Evolutionary conservation across 163 green algal species (phyloP), one percentile per base, ranked within the genome.

Genomic region (Smithsoniella earleae): DNA sequence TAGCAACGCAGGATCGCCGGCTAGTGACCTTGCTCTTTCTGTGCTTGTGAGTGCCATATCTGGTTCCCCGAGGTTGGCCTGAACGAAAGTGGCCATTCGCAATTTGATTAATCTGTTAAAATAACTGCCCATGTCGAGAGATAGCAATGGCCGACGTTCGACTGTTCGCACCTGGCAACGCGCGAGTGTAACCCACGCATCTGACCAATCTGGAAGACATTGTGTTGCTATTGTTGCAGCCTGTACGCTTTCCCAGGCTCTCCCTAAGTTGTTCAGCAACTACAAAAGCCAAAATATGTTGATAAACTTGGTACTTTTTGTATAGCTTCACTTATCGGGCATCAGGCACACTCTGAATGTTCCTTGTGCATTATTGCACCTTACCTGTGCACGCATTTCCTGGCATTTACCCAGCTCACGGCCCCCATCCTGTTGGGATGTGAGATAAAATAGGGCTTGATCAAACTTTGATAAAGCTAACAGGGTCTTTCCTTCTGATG

Each of bases 11-110:
- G 25, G 16, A 69, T 69, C 58, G 34, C 58, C 16, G 6, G 58
- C 58, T 13, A 36, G 27, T 38, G 40, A 18, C 5, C 58, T 30
- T 18, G 58, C 58, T 34, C 43, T 69, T 3, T 30, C 58, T 43
- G 43, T 18, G 43, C 58, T 69, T 36, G 58, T 31, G 0, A 69
- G 20, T 16, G 58, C 58, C 58, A 69, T 1, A 30, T 69, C 58
- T 28, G 58, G 58, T 34, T 69, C 58, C n/a, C 58, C 58, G 25
- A 69, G 58, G 43, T 69, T 69, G 4, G 27, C 58, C 58, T 69
- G 58, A 30, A 69, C n/a, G 20, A n/a, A n/a, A n/a, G n/a, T n/a
- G n/a, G n/a, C n/a, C n/a, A n/a, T n/a, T n/a, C n/a, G n/a, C n/a
- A n/a, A n/a, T n/a, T n/a, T n/a, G n/a, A n/a, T n/a, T n/a, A n/a